Evolutionary conservation across 164 flowering plant species (phyloP).

Genomic region (Umbellularia californica): DNA sequence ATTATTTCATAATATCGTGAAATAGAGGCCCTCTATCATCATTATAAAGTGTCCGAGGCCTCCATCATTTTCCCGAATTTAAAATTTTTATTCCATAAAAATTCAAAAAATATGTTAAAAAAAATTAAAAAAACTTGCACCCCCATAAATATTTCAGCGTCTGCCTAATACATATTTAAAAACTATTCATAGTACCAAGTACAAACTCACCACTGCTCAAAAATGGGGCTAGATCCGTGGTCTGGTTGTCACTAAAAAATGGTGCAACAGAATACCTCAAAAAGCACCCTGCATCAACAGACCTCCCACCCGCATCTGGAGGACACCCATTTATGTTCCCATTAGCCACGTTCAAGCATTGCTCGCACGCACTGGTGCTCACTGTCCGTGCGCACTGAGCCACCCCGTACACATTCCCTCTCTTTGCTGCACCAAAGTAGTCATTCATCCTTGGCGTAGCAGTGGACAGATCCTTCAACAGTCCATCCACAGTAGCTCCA

Average conservation of each 20-base stretch:
- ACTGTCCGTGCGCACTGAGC: conserved; percentile 49
- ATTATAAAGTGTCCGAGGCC: too few relatives aligned
- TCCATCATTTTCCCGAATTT: too few relatives aligned
- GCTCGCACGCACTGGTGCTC: conserved; percentile 31
- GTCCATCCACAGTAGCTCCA: background rate
- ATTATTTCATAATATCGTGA: too few relatives aligned
- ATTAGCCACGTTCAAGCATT: conserved; percentile 40
- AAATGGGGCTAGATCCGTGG: conserved; percentile 30
- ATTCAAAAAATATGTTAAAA: too few relatives aligned
- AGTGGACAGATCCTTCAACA: conserved; percentile 27
- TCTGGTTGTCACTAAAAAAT: conserved; percentile 41
- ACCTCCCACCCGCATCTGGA: conserved; percentile 37
- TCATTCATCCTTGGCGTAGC: conserved; percentile 36
- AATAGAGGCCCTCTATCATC: too few relatives aligned
- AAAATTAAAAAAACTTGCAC: background rate
- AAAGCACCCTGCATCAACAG: conserved; percentile 54
- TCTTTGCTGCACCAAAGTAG: conserved; percentile 34
- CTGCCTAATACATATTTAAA: background rate
- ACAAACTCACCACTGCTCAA: conserved; percentile 26
- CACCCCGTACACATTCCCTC: conserved; percentile 31
- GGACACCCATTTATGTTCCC: conserved; percentile 30
- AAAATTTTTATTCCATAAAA: too few relatives aligned
- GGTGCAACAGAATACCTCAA: conserved; percentile 44
- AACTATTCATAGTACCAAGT: background rate
- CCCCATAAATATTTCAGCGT: background rate